Evolutionary conservation across 2,329 filamentous ascomycete genomes (phyloP), one percentile per base, ranked within the genome.

Genomic region (Cordyceps cateniannulata): DNA sequence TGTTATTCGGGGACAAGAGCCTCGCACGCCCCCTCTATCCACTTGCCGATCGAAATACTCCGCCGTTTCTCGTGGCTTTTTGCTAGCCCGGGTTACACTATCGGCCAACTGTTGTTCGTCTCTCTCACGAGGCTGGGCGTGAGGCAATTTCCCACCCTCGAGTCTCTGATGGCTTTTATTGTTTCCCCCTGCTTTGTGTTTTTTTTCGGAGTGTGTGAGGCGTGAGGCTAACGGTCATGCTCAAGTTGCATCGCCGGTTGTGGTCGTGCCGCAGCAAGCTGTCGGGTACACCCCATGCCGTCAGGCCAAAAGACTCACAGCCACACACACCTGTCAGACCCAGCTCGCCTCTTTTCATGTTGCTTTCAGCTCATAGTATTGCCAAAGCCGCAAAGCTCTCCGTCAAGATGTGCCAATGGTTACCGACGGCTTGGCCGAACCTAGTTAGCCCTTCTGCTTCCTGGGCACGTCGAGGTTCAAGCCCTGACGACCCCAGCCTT

Each of bases 121-220:
- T 5, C 32, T n/a, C 27, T 35, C 29, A 40, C 55, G 24, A 59
- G 55, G 47, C 55, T 59, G 35, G 55, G 35, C 35, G 29, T 59
- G 55, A 59, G 55, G 47, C 55, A 59, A 59, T 59, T 59, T 59
- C 47, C n/a, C n/a, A n/a, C n/a, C 29, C 24, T 45, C 42, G 42
- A 45, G 42, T 45, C 42, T n/a, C n/a, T 22, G 16, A 5, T 56
- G 7, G 42, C 12, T 53, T 18, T 53, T 53, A 2, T 53, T 25
- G 27, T 35, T 9, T 12, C 27, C 22, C 35, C n/a, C 24, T 57
- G 24, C 20, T 8, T n/a, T n/a, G n/a, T 49, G n/a, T 50, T 42
- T n/a, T n/a, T n/a, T n/a, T n/a, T n/a, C n/a, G n/a, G n/a, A n/a
- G n/a, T n/a, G n/a, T n/a, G n/a, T n/a, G n/a, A n/a, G n/a, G n/a